Percentiles rank a stretch among this genome's conserved stretches.
These are phyloP conservation scores for Citrus medica DNA, from an alignment of 345 rosid genomes.

Conservation along the genomic window DNA sequence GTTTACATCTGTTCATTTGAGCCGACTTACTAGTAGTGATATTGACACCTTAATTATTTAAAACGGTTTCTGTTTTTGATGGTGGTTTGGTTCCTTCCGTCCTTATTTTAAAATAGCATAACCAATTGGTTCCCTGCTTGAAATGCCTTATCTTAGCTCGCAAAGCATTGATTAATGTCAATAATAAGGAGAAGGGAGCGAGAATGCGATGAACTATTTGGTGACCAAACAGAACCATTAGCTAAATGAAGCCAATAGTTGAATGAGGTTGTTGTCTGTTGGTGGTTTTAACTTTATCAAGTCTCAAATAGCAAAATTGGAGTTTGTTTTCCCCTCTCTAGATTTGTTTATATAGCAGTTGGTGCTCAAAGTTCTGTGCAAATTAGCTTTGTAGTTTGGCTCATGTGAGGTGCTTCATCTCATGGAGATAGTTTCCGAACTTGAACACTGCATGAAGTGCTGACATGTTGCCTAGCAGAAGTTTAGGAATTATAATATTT, in stretches of 20 bases:
- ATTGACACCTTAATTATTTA: neutral
- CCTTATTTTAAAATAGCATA: neutral
- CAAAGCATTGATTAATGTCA: neutral
- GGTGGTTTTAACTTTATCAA: neutral
- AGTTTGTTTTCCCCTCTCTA: neutral
- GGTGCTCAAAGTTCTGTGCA: neutral
- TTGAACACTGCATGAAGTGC: neutral
- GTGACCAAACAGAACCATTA: neutral
- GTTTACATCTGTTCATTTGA: neutral
- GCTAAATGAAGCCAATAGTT: neutral
- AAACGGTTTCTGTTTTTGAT: neutral
- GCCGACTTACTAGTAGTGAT: neutral
- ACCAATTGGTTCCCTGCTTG: neutral
- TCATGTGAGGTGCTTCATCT: neutral
- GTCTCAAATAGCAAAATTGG: neutral
- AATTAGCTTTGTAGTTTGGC: neutral
- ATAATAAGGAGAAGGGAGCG: neutral
- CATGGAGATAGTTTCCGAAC: neutral
- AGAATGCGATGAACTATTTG: neutral
- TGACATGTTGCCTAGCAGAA: neutral
- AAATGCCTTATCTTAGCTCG: neutral
- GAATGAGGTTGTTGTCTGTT: neutral
- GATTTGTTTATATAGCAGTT: neutral
- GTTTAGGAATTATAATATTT: neutral
- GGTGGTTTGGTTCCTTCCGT: neutral